phyloP scores from a whole-genome alignment of 345 rosid species.

The Geranium brycei region DNA sequence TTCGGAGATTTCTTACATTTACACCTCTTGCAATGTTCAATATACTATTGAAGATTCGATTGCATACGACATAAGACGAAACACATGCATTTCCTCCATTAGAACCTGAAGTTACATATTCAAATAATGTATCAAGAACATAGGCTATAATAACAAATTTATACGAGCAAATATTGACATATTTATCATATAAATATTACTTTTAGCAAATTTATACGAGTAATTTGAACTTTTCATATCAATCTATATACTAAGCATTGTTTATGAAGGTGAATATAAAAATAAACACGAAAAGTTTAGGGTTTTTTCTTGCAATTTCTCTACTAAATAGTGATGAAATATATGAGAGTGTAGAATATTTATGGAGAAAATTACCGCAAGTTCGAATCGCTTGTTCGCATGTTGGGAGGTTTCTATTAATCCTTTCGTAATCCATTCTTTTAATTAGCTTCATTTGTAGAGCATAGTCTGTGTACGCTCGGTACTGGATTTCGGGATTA shows the following conservation, averaged over 20 bases:
- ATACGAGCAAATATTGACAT: too few species aligned
- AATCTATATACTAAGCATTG: too few species aligned
- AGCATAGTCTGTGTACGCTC: conserved; percentile 69
- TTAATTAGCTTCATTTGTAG: conserved; percentile 42
- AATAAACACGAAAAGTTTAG: too few species aligned
- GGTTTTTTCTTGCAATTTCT: too few species aligned
- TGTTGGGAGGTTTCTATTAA: conserved; percentile 23
- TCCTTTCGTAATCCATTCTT: conserved; percentile 25
- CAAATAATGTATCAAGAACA: too few species aligned
- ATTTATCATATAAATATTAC: too few species aligned
- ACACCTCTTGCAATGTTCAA: conserved; percentile 8
- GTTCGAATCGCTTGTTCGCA: conserved; percentile 31
- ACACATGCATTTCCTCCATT: conserved; percentile 38
- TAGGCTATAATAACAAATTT: too few species aligned
- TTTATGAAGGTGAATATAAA: too few species aligned
- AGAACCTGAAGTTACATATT: conserved; percentile 18
- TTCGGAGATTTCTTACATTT: conserved; percentile 37
- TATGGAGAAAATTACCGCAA: conserved; percentile 37
- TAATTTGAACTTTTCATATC: too few species aligned
- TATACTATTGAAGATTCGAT: conserved; percentile 24
- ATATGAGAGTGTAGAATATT: too few species aligned
- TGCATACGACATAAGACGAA: conserved; percentile 25
- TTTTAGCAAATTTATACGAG: too few species aligned
- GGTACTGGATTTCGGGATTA: conserved; percentile 60
- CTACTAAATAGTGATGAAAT: too few species aligned